Base-by-base conservation (phyloP, 1,284 basidiomycete species). In the Papiliotrema terrestris region DNA sequence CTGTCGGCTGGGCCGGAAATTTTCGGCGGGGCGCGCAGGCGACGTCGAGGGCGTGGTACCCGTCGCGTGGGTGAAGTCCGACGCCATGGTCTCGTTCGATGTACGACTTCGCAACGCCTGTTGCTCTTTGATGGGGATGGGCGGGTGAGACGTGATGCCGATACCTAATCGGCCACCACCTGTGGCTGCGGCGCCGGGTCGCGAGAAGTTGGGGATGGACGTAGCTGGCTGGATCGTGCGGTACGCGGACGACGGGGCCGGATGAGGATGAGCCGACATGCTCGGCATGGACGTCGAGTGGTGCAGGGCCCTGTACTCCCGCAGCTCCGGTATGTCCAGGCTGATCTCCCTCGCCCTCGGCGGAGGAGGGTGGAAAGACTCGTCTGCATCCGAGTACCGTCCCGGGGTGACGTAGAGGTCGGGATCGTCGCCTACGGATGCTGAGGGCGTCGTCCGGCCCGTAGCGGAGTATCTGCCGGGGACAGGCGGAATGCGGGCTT, bases 71-170 rank as follows among this genome's bases (percentile, higher is more conserved):
- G 49, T 51, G 5, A 54, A 56, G 25, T 51, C 42, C 14, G 41
- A 35, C 19, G 25, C 42, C 2, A 65, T 46, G 14, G 66, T 62
- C 29, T 66, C 63, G 26, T 49, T 60, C 1, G 63, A 63, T 45
- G 50, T 57, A 13, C 52, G 39, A 13, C 26, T 11, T 11, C 39
- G 25, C 11, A 54, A 11, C 8, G 45, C 19, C 13, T 43, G 41
- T 2, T 51, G 45, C 5, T 47, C 26, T 15, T 47, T 13, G 17
- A 35, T 48, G 13, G 58, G 52, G 29, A 61, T 23, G 20, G 57
- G 52, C 5, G 35, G 41, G 36, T 59, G 57, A 17, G 61, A 25
- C 17, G 58, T 54, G 29, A 11, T 32, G 29, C 29, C 29, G 29
- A 32, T 11, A 32, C 29, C 29, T 32, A 11, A 5, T 32, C 29